Evolutionary conservation across 352 stramenopile genomes (phyloP).

Genomic region (Globisporangium takayamanum): DNA sequence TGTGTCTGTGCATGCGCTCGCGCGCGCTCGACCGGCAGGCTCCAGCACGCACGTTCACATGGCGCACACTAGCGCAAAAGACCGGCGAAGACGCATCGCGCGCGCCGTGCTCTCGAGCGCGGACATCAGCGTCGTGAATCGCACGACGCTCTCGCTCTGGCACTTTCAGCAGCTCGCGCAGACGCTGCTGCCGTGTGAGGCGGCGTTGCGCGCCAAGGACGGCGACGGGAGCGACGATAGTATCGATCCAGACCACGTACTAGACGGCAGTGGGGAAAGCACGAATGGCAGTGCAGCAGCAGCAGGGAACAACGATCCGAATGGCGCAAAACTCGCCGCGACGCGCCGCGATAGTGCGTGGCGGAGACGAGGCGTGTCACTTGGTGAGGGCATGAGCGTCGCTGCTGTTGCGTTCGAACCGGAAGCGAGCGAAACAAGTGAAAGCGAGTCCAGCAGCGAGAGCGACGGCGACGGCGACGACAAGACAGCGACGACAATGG

Average conservation of each 20-base stretch:
- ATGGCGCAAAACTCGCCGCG: constrained; percentile 2
- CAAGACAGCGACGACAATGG: background rate
- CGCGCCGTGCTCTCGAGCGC: constrained; percentile 48
- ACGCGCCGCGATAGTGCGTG: background rate
- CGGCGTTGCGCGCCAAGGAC: background rate
- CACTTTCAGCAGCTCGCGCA: constrained; percentile 64
- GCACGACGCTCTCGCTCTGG: constrained; percentile 70
- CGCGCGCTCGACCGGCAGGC: too few species aligned
- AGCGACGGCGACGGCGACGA: constrained; percentile 6
- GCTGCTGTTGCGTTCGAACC: constrained; percentile 34
- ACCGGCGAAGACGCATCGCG: constrained; percentile 27
- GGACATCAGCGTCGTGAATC: constrained; percentile 69
- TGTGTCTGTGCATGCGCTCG: too few species aligned
- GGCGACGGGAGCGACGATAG: constrained; percentile 1
- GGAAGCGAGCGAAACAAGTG: constrained; percentile 7
- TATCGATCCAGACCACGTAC: background rate
- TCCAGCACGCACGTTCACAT: background rate
- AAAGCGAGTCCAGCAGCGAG: constrained; percentile 5
- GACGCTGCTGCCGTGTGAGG: constrained; percentile 31
- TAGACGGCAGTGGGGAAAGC: background rate
- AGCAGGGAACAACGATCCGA: constrained; percentile 5
- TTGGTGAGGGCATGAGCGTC: constrained; percentile 71
- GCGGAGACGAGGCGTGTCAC: constrained; percentile 20
- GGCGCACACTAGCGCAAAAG: background rate
- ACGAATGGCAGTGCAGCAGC: constrained; percentile 8